A percentile compares a stretch with the other conserved stretches of the same genome.
Evolutionary conservation across 768 basidiomycete species (phyloP).

Genomic region (Rhodotorula toruloides): DNA sequence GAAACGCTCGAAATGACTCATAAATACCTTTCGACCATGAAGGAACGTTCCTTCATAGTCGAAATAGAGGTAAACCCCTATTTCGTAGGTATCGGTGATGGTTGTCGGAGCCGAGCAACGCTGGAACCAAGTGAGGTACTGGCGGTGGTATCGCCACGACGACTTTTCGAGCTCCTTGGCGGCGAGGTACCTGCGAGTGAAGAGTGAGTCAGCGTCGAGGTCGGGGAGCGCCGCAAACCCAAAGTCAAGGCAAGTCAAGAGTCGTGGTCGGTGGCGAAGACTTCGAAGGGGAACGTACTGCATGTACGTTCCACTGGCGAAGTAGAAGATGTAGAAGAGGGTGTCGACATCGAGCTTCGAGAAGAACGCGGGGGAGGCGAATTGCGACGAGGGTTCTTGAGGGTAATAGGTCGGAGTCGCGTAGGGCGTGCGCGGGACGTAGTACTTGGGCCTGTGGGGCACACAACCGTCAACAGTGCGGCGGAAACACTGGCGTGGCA

Average conservation of each 20-base stretch:
- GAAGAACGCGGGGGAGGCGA: conserved; percentile 79
- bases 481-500: background rate
- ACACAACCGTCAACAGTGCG: too few species aligned
- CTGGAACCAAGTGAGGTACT: conserved; percentile 98
- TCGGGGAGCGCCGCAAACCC: too few species aligned
- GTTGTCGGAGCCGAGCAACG: conserved; percentile 95
- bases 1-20: background rate
- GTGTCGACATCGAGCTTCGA: conserved; percentile 93
- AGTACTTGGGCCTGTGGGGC: conserved; percentile 86
- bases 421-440: conserved; percentile 86
- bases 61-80: conserved; percentile 91
- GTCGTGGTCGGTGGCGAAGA: background rate
- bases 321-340: conserved; percentile 98
- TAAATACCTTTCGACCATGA: too few species aligned
- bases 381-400: conserved; percentile 70
- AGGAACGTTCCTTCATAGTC: conserved; percentile 69
- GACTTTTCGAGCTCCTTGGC: conserved; percentile 95
- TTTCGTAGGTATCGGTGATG: conserved; percentile 98
- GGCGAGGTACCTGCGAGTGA: conserved; percentile 74
- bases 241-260: conserved; percentile 5
- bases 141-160: conserved; percentile 98
- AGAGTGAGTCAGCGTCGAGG: too few species aligned
- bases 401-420: conserved; percentile 91
- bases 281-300: conserved; percentile 59
- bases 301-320: conserved; percentile 92